Base-by-base conservation (phyloP, 192 early-diverging fungal species). In the Linnemannia exigua region DNA sequence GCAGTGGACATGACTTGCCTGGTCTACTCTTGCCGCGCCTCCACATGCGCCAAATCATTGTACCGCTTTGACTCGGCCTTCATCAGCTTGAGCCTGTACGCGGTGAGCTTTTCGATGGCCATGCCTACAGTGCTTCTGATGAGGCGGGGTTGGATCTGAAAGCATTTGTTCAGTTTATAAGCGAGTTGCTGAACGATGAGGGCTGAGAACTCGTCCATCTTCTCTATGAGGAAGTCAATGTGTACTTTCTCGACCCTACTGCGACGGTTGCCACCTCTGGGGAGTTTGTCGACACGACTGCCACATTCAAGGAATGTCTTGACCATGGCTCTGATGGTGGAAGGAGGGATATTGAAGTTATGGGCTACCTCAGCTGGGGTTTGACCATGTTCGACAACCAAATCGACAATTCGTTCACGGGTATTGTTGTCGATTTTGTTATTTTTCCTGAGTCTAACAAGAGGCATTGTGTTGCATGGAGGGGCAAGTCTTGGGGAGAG, bases 11-110 rank as follows among this genome's bases (percentile, higher is more conserved):
- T n/a, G n/a, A n/a, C n/a, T n/a, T n/a, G n/a, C n/a, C n/a, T n/a
- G n/a, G n/a, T n/a, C n/a, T n/a, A n/a, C n/a, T n/a, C n/a, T n/a
- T n/a, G n/a, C n/a, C n/a, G n/a, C n/a, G n/a, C n/a, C n/a, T n/a
- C n/a, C n/a, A n/a, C n/a, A n/a, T n/a, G n/a, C n/a, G n/a, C n/a
- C n/a, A n/a, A n/a, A n/a, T n/a, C n/a, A n/a, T 48, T 48, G 47
- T 48, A 48, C 17, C 47, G 0, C 17, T 48, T 16, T 50, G 66
- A 63, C 31, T 76, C 75, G 17, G 28, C 52, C 38, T 63, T 66
- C 63, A 76, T 76, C 1, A 76, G 75, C 75, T 67, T 76, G 75
- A 68, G 75, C 9, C 63, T 76, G 37, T 68, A 76, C 44, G 58
- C 28, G 14, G 75, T 67, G 38, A 67, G 66, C 31, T 67, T 47